phyloP scores from a whole-genome alignment of 805 yeast genomes.

The Candida endomychidarum region DNA sequence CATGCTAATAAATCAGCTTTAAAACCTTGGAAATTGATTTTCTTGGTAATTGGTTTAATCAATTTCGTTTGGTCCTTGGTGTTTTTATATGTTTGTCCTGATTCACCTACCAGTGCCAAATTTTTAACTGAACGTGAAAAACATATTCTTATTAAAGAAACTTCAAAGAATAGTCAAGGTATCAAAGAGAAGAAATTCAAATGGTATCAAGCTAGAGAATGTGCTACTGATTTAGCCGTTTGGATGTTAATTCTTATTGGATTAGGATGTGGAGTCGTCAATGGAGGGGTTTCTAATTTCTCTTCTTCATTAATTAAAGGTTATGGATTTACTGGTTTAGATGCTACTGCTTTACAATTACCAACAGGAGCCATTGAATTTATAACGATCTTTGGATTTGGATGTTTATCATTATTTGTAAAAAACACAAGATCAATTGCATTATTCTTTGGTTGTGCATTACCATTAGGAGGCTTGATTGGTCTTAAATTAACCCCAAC shows the following conservation, averaged over 20 bases:
- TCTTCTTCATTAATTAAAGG: constrained; percentile 27
- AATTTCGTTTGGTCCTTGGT: constrained; percentile 21
- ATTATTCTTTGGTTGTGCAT: constrained; percentile 19
- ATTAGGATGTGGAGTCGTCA: constrained; percentile 30
- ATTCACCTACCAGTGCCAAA: constrained; percentile 29
- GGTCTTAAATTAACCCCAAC: constrained; percentile 22
- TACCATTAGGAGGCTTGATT: constrained; percentile 26
- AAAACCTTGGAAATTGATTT: constrained; percentile 27
- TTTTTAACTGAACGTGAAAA: constrained; percentile 35
- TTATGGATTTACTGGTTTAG: constrained; percentile 31
- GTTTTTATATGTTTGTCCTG: constrained; percentile 21
- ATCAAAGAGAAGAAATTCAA: constrained; percentile 24
- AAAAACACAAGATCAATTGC: constrained; percentile 19
- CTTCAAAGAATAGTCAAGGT: constrained; percentile 25
- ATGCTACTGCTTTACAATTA: constrained; percentile 27
- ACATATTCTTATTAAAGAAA: constrained; percentile 19
- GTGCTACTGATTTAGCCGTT: constrained; percentile 20
- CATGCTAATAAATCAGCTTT: constrained; percentile 22
- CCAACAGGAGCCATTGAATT: constrained; percentile 29
- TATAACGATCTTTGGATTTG: constrained; percentile 27
- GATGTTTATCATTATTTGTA: constrained; percentile 21
- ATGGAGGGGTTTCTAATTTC: constrained; percentile 28
- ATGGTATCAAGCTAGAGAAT: constrained; percentile 22
- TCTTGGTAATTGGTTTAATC: constrained; percentile 21
- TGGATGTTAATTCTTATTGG: constrained; percentile 23